Evolutionary conservation across 345 rosid species (phyloP).

Genomic region (Euphorbia tirucalli): DNA sequence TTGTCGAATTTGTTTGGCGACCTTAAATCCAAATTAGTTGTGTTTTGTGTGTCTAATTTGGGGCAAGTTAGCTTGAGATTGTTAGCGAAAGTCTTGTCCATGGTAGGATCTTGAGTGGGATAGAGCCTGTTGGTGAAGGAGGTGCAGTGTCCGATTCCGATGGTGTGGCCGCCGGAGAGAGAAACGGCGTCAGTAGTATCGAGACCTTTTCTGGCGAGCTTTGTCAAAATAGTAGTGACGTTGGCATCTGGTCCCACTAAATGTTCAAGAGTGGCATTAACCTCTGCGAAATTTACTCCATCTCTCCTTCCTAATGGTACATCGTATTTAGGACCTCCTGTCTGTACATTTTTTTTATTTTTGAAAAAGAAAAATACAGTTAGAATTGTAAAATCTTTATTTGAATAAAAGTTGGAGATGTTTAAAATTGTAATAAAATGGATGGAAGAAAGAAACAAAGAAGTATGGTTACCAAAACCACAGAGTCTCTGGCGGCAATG

Average conservation of each 20-base stretch:
- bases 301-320: conserved; percentile 83
- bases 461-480: conserved; percentile 44
- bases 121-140: conserved; percentile 65
- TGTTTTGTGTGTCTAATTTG: conserved; percentile 31
- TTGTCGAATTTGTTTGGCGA: conserved; percentile 71
- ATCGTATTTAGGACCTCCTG: conserved; percentile 76
- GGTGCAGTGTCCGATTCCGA: conserved; percentile 63
- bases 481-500: conserved; percentile 60
- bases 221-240: conserved; percentile 36
- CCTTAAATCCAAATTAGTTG: conserved; percentile 55
- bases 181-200: conserved; percentile 74
- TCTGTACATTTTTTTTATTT: too few relatives aligned
- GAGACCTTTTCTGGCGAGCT: conserved; percentile 43
- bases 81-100: conserved; percentile 67
- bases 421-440: too few relatives aligned
- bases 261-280: conserved; percentile 41
- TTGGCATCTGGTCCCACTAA: conserved; percentile 52
- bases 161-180: conserved; percentile 90
- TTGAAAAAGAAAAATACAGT: too few relatives aligned
- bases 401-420: too few relatives aligned
- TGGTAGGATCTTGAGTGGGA: conserved; percentile 70
- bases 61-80: conserved; percentile 59
- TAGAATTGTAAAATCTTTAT: too few relatives aligned
- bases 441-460: too few relatives aligned
- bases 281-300: conserved; percentile 49